Evolutionary conservation across 106 monocot genomes (phyloP).

Genomic region (Dendrobium catenatum): DNA sequence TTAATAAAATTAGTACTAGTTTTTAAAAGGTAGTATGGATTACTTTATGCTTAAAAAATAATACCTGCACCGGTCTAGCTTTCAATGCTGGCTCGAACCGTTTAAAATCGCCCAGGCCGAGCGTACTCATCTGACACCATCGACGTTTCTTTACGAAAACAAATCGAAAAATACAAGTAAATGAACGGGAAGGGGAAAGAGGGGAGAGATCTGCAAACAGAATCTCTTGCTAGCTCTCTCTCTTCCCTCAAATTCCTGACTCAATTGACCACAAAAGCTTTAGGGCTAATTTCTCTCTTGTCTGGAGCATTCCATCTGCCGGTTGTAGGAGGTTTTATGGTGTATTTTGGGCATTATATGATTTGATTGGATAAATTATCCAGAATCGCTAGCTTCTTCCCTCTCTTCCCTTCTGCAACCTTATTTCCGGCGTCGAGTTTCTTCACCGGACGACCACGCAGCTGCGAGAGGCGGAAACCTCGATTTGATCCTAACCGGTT

Average conservation of each 20-base stretch:
- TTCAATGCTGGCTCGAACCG: neutral
- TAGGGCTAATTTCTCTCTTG: neutral
- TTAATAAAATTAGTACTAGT: too few species aligned
- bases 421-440: neutral
- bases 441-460: neutral
- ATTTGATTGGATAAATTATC: neutral
- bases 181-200: neutral
- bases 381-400: neutral
- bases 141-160: neutral
- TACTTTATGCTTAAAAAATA: too few species aligned
- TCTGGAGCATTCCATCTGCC: neutral
- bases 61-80: too few species aligned
- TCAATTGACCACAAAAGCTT: neutral
- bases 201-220: constrained; percentile 3
- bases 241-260: neutral
- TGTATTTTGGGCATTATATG: neutral
- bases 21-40: too few species aligned
- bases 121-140: neutral
- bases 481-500: neutral
- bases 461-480: neutral
- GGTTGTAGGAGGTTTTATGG: neutral
- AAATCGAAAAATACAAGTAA: constrained; percentile 2
- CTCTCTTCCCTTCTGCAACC: neutral
- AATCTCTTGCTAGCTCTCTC: neutral
- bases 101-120: neutral